Conservation (phyloP, 2,329 filamentous ascomycete species). For the Paraphaeosphaeria sporulosa region DNA sequence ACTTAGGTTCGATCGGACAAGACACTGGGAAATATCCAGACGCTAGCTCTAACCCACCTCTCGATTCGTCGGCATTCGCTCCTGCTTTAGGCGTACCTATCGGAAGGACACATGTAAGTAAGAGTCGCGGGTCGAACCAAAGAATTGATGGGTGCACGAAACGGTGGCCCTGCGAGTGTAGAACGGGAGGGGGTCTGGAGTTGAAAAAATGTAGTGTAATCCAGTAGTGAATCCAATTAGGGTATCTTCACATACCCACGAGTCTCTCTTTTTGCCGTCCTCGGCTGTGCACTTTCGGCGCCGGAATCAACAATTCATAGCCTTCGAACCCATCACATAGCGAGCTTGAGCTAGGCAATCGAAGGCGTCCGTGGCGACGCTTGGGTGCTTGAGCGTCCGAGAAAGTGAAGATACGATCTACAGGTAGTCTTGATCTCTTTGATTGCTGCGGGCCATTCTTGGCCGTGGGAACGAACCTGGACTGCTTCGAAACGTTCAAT, state of each 20-base stretch:
- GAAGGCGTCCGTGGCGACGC: not conserved
- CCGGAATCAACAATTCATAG: not conserved
- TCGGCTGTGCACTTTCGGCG: slow-evolving; percentile 1
- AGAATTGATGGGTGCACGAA: not conserved
- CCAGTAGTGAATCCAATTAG: not conserved
- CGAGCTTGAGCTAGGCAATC: not conserved
- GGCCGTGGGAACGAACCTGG: not conserved
- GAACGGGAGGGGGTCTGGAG: too few relatives aligned
- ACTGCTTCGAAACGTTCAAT: not conserved
- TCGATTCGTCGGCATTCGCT: not conserved
- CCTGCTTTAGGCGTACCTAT: not conserved
- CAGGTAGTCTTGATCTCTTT: not conserved
- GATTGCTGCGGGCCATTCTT: not conserved
- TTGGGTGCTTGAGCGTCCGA: not conserved
- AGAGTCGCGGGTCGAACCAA: not conserved
- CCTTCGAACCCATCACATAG: slow-evolving; percentile 17
- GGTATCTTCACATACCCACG: not conserved
- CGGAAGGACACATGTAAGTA: not conserved
- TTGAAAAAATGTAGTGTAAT: not conserved
- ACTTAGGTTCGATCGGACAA: not conserved
- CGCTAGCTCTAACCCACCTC: not conserved
- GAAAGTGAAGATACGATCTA: not conserved
- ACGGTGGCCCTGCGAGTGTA: not conserved
- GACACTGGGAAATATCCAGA: not conserved
- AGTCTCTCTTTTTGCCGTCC: not conserved